Base-by-base conservation (phyloP, 73 alveolate species). In the Symbiodinium pilosum region DNA sequence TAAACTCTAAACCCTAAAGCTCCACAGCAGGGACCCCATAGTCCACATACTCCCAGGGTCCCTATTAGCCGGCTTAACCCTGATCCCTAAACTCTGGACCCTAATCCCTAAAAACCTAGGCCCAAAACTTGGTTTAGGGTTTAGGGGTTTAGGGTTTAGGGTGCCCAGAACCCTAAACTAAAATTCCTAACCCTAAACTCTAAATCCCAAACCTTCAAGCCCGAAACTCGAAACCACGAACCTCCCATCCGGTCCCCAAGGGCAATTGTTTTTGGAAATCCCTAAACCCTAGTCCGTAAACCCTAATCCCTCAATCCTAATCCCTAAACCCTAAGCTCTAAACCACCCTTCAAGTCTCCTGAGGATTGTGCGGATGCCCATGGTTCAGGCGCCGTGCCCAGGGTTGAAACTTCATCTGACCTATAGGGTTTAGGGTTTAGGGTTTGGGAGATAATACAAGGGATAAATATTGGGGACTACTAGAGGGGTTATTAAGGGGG, bases 301-400 rank as follows among this genome's bases (percentile, higher is more conserved):
- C 73, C 73, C 73, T 56, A 56, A 56, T 16, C 73, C 73, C 73
- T 7, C 38, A 64, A 12, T 32, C 32, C 73, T 12, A 12, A 12
- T 3, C 73, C 73, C 73, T 12, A 3, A 20, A 56, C 26, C 73
- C 73, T 56, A 47, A 47, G 59, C 59, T 14, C 59, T 47, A 47
- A 47, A 47, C 59, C 21, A 47, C 21, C 21, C 3, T 32, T 32
- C 73, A 56, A 36, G 0, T 26, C 32, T 0, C 11, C 77, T 64
- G 36, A 64, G 77, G 77, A 64, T 64, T 64, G 77, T 64, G 77
- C 21, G 41, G 77, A 64, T 64, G 77, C 77, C 77, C 21, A 64
- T 64, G 77, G 77, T 64, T 64, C 77, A 64, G 77, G 77, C 77
- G 12, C 59, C 14, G n/a, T n/a, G n/a, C n/a, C n/a, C n/a, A n/a